Percentiles rank a stretch among this genome's conserved stretches.
These are phyloP conservation scores for Crucihimalaya himalaica DNA, from an alignment of 345 rosid species.

Conservation along the genomic window DNA sequence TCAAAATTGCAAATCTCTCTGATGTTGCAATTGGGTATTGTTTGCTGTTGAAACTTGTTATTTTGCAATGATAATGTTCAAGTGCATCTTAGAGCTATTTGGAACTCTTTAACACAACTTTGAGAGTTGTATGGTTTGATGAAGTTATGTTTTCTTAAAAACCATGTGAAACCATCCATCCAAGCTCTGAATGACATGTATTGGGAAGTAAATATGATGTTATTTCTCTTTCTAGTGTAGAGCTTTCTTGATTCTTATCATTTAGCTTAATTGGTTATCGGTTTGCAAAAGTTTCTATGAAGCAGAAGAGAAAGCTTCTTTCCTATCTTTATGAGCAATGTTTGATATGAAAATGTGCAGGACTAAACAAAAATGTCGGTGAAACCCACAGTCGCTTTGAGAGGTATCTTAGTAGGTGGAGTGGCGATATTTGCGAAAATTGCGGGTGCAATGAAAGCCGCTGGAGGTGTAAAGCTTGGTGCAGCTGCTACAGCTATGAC, in stretches of 20 bases:
- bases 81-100: conserved; percentile 8
- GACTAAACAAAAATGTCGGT: conserved; percentile 52
- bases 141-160: not conserved
- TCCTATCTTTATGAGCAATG: not conserved
- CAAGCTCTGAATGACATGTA: not conserved
- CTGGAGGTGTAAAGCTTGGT: conserved; percentile 84
- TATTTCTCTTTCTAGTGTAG: not conserved
- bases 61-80: not conserved
- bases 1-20: not conserved
- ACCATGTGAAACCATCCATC: not conserved
- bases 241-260: not conserved
- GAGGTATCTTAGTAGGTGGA: conserved; percentile 83
- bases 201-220: not conserved
- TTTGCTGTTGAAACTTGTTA: not conserved
- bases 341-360: conserved; percentile 15
- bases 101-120: conserved; percentile 1
- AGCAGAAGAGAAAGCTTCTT: not conserved
- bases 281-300: not conserved
- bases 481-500: conserved; percentile 87
- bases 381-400: conserved; percentile 87
- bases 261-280: not conserved
- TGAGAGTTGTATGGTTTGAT: conserved; percentile 6
- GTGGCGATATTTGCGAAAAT: conserved; percentile 76
- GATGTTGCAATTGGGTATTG: not conserved
- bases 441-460: conserved; percentile 84